These are phyloP conservation scores for Cercis canadensis DNA, from an alignment of 306 rosid genomes.

Conservation along the genomic window DNA sequence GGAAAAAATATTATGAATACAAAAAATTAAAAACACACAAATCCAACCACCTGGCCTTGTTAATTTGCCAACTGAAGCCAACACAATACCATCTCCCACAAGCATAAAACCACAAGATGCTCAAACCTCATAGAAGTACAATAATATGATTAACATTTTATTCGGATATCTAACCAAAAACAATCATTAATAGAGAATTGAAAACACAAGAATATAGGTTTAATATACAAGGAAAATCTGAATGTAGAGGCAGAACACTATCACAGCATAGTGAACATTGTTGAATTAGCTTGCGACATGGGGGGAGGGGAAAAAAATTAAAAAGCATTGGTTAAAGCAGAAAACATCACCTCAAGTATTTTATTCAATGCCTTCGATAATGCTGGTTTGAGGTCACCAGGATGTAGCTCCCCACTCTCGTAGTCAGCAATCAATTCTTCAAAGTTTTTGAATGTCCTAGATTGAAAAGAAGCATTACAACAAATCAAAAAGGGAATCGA, in stretches of 20 bases:
- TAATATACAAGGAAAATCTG: background rate
- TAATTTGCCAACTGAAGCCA: too few relatives aligned
- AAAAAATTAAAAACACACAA: too few relatives aligned
- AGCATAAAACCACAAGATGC: background rate
- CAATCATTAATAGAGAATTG: background rate
- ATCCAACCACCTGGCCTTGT: too few relatives aligned
- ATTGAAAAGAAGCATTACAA: background rate
- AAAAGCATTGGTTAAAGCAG: background rate
- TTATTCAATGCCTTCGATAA: slow-evolving; percentile 56
- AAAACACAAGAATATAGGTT: background rate
- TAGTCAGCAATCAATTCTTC: slow-evolving; percentile 53
- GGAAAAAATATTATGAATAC: too few relatives aligned
- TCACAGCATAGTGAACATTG: background rate
- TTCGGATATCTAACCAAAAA: background rate
- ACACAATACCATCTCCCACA: background rate
- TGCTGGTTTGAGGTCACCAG: slow-evolving; percentile 60
- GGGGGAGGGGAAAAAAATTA: too few relatives aligned
- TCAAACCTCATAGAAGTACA: background rate
- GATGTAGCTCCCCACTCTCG: slow-evolving; percentile 54
- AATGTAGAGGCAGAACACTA: background rate
- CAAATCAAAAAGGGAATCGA: slow-evolving; percentile 8
- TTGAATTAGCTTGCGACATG: background rate
- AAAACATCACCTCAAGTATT: slow-evolving; percentile 51
- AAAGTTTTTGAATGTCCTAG: slow-evolving; percentile 46
- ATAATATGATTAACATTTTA: background rate